Base-by-base conservation (phyloP, 139 green algal genomes). In the Haematococcus sp. region DNA sequence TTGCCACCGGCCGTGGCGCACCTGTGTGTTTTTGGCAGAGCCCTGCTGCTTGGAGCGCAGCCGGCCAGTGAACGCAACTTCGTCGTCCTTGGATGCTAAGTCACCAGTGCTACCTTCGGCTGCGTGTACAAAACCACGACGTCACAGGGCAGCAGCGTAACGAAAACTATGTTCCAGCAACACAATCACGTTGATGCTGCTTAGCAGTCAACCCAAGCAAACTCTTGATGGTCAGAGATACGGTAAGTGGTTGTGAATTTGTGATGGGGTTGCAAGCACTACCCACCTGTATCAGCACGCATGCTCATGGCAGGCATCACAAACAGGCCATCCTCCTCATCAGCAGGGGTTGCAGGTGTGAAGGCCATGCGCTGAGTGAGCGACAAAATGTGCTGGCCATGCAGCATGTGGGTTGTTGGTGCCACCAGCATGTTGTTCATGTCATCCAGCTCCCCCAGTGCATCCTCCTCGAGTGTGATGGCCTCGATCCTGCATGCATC, bases 401-500 rank as follows among this genome's bases (percentile, higher is more conserved):
- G 23, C 9, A 13, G 52, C 52, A 61, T 28, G 52, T 28, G 40
- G 7, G 11, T 4, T 61, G 52, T 11, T 7, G 22, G 22, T 13
- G 4, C 22, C 11, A 28, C 52, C 52, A 61, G 52, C 22, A 28
- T 28, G 52, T 61, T 61, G 52, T 61, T 61, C 52, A 61, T 25
- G 22, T 28, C 52, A 61, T 61, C 52, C 11, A 61, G 52, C 11
- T 49, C 40, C 7, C 40, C 40, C 40, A 49, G 40, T 49, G 40
- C 40, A 49, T 49, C 40, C 40, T 49, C 40, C 40, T 49, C 33
- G 19, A 60, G 25, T 22, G 84, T 90, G 73, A 91, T 91, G 52
- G 79, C 80, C 65, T 88, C 86, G 13, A 75, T 63, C 80, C 75
- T 89, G 81, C 52, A 70, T 5, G 23, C n/a, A 55, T 27, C 28